These are phyloP conservation scores for Penicillium simplicissimum DNA, from an alignment of 495 filamentous ascomycete species.

Conservation along the genomic window DNA sequence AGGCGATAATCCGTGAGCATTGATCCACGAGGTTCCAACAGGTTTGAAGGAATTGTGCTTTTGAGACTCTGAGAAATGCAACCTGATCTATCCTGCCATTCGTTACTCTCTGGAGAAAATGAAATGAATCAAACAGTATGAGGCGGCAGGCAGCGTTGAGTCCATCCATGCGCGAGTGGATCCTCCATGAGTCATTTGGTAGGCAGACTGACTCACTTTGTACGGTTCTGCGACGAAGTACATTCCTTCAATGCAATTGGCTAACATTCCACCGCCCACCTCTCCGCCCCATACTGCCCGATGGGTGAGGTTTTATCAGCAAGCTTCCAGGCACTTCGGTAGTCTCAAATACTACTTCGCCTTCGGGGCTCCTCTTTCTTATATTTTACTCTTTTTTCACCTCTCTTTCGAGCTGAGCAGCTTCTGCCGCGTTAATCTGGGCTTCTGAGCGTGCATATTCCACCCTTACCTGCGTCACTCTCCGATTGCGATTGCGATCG, in stretches of 20 bases:
- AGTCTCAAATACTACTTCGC: slow-evolving; percentile 7
- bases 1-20: too few relatives aligned
- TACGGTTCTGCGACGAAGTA: too few relatives aligned
- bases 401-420: background rate
- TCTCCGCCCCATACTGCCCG: slow-evolving; percentile 27
- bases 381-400: background rate
- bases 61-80: too few relatives aligned
- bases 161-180: background rate
- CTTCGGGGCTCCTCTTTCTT: slow-evolving; percentile 14
- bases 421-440: background rate
- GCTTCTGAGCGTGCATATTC: background rate
- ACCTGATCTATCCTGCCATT: too few relatives aligned
- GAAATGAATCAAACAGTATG: background rate
- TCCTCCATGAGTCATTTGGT: slow-evolving; percentile 6
- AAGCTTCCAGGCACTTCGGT: slow-evolving; percentile 16
- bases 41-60: too few relatives aligned
- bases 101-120: too few relatives aligned
- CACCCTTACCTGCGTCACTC: background rate
- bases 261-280: slow-evolving; percentile 15
- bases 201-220: slow-evolving; percentile 6
- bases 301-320: slow-evolving; percentile 19
- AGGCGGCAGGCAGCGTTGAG: too few relatives aligned
- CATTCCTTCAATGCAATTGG: background rate
- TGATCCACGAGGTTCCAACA: too few relatives aligned
- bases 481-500: background rate